phyloP scores from a whole-genome alignment of 164 flowering plant species.

The Akebia trifoliata region DNA sequence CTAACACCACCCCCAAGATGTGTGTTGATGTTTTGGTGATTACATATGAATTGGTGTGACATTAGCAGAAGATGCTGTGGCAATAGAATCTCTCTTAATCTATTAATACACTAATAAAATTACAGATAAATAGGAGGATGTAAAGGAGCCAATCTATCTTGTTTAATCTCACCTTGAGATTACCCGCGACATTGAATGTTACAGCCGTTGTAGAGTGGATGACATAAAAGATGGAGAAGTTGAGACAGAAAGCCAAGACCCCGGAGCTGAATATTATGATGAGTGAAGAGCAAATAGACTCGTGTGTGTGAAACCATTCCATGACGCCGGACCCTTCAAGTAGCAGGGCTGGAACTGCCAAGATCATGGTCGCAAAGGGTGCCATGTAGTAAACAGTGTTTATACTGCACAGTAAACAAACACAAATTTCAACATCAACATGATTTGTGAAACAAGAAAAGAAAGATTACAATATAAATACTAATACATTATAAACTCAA shows the following conservation, averaged over 20 bases:
- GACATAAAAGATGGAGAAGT: slow-evolving; percentile 96
- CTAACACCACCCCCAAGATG: no score
- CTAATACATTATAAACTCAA: no score
- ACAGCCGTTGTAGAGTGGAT: slow-evolving; percentile 98
- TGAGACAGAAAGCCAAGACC: slow-evolving; percentile 86
- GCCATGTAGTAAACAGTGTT: slow-evolving; percentile 99
- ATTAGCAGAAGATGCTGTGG: no score
- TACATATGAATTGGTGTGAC: no score
- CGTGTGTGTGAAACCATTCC: slow-evolving; percentile 63
- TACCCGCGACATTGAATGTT: slow-evolving; percentile 97
- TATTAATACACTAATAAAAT: no score
- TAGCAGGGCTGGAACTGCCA: slow-evolving; percentile 77
- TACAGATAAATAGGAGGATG: no score
- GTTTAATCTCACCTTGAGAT: slow-evolving; percentile 75
- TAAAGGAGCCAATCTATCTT: no score
- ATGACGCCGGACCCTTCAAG: slow-evolving; percentile 84
- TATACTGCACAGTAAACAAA: slow-evolving; percentile 49
- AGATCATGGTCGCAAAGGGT: slow-evolving; percentile 94
- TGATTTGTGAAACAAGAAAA: no score
- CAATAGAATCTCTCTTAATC: no score
- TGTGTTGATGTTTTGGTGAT: no score
- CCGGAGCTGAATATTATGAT: slow-evolving; percentile 82
- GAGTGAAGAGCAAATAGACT: slow-evolving; percentile 43
- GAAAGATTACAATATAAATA: no score
- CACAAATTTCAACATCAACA: no score